Evolutionary conservation across 176 grass and related monocot species (phyloP), one percentile per base, ranked within the genome.

Genomic region (Bromus sterilis): DNA sequence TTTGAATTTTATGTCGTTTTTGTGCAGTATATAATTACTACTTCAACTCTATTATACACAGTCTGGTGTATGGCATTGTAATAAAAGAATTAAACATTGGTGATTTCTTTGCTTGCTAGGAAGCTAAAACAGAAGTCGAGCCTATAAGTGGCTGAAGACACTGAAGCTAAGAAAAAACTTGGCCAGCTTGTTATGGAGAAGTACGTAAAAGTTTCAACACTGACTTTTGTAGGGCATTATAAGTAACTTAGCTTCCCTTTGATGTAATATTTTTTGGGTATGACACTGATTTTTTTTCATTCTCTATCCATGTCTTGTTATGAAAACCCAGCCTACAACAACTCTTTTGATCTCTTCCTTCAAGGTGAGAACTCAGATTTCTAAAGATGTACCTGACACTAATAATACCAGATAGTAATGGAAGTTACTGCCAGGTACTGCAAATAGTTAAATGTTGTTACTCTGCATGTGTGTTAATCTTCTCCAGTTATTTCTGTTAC

Each of bases 331-430:
- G 53, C 40, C 12, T 93, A 91, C 86, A 93, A 87, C 63, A 90
- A 86, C 78, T 94, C 91, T 16, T 97, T 97, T 73, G 84, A 97
- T 85, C 87, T 88, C 41, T 90, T 97, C 41, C 79, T 97, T 74
- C 78, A 87, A 61, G 89, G 92, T 89, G 65, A 80, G 83, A 34
- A 65, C 39, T 5, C 4, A 24, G 5, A 61, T 57, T 57, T 4
- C 12, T 61, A 24, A 61, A 61, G n/a, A 9, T 57, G 9, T 57
- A 57, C 20, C 55, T 43, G 41, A 9, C 8, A 43, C 41, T 43
- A n/a, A n/a, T n/a, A n/a, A n/a, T n/a, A n/a, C n/a, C n/a, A n/a
- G n/a, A n/a, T n/a, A n/a, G n/a, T n/a, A n/a, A n/a, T n/a, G n/a
- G n/a, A n/a, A n/a, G n/a, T n/a, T n/a, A n/a, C n/a, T n/a, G n/a